Evolutionary conservation across 2,329 filamentous ascomycete species (phyloP).

Genomic region (Gnomoniopsis sp.): DNA sequence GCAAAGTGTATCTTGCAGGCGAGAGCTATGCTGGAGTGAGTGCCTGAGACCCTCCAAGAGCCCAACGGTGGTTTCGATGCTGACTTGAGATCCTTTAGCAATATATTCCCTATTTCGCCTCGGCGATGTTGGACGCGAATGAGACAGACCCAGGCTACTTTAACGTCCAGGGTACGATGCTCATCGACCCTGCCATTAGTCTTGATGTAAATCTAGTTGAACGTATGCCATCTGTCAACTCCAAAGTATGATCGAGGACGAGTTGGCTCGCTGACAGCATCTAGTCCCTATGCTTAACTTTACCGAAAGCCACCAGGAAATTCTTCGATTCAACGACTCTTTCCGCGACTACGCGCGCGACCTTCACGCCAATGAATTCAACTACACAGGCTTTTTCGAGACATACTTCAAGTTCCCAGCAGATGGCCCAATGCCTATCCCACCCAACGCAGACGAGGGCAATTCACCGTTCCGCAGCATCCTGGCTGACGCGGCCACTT

Average conservation of each 20-base stretch:
- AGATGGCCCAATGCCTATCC: constrained; percentile 50
- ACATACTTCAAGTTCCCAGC: constrained; percentile 65
- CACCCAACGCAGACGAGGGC: constrained; percentile 42
- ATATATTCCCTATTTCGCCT: constrained; percentile 65
- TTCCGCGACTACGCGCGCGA: constrained; percentile 48
- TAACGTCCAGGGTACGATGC: constrained; percentile 42
- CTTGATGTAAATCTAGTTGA: constrained; percentile 3
- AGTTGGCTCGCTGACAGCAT: constrained; percentile 21
- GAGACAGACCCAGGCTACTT: constrained; percentile 54
- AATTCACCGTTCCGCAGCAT: constrained; percentile 49
- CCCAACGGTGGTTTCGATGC: background rate
- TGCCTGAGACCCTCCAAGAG: background rate
- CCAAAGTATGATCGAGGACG: background rate
- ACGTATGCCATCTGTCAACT: constrained; percentile 30
- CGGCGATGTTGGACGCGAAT: constrained; percentile 60
- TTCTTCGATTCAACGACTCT: constrained; percentile 59
- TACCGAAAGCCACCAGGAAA: constrained; percentile 52
- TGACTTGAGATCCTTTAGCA: background rate
- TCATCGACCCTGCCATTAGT: constrained; percentile 8
- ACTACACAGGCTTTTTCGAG: constrained; percentile 54
- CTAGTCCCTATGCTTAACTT: constrained; percentile 50
- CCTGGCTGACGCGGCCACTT: constrained; percentile 47
- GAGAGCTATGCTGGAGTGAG: constrained; percentile 14
- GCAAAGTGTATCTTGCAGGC: constrained; percentile 67
- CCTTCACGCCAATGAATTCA: constrained; percentile 55